These are phyloP conservation scores for Beta vulgaris DNA, from an alignment of 148 eudicot species.

Conservation along the genomic window DNA sequence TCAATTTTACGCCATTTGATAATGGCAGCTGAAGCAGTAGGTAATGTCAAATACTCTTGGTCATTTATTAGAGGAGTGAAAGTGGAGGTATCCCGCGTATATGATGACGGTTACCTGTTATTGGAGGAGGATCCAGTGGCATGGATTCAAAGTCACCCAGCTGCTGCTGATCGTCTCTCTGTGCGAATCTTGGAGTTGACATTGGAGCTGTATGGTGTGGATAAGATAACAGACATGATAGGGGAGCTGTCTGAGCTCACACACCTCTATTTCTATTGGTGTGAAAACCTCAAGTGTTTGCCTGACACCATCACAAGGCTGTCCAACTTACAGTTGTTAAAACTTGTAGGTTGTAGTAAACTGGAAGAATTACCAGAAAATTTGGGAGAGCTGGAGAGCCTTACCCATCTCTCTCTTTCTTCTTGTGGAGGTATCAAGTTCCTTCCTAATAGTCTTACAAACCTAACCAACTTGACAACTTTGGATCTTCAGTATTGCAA, in stretches of 20 bases:
- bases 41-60: not conserved
- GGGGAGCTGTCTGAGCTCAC: too few species aligned
- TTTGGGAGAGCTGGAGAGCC: not conserved
- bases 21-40: not conserved
- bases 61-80: not conserved
- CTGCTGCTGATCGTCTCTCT: too few species aligned
- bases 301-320: not conserved
- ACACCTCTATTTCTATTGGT: too few species aligned
- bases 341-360: not conserved
- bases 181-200: too few species aligned
- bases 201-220: too few species aligned
- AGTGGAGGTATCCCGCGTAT: not conserved
- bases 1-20: not conserved
- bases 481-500: not conserved
- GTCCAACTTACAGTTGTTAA: not conserved
- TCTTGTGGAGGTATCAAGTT: not conserved
- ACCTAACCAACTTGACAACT: not conserved
- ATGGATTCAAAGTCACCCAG: too few species aligned
- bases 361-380: not conserved
- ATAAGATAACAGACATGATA: too few species aligned
- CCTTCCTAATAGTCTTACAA: not conserved
- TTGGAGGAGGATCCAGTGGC: too few species aligned
- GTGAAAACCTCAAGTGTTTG: too few species aligned
- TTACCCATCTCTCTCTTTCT: not conserved
- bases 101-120: too few species aligned